These are phyloP conservation scores for Clonostachys solani DNA, from an alignment of 2,329 filamentous ascomycete genomes.

Conservation along the genomic window DNA sequence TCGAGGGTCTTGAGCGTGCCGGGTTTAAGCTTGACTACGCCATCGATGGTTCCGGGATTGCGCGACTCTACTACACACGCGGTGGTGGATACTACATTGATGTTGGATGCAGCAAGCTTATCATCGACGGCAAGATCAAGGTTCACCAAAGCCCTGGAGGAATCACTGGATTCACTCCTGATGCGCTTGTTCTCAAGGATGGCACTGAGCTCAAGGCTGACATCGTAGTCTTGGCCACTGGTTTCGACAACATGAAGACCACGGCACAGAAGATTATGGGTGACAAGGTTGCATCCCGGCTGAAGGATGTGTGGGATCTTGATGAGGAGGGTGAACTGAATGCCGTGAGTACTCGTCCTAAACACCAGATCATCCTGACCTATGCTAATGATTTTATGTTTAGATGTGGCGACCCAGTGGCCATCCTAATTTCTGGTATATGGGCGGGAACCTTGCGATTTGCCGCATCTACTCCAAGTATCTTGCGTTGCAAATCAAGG, in stretches of 20 bases:
- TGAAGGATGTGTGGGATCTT: conserved; percentile 27
- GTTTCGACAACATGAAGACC: conserved; percentile 31
- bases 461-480: conserved; percentile 26
- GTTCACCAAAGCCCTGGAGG: conserved; percentile 14
- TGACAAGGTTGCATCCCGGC: conserved; percentile 20
- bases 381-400: background rate
- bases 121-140: conserved; percentile 43
- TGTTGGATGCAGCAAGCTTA: conserved; percentile 58
- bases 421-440: conserved; percentile 30
- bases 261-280: conserved; percentile 28
- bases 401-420: conserved; percentile 31
- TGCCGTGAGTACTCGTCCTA: conserved; percentile 12
- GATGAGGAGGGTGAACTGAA: conserved; percentile 23
- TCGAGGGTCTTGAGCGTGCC: conserved; percentile 41
- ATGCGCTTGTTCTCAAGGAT: conserved; percentile 18
- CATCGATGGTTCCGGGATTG: conserved; percentile 49
- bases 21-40: conserved; percentile 60
- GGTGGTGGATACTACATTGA: conserved; percentile 70
- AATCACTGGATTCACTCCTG: conserved; percentile 20
- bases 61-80: conserved; percentile 59
- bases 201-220: conserved; percentile 30
- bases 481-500: conserved; percentile 32
- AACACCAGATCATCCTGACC: background rate
- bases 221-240: conserved; percentile 35
- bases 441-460: conserved; percentile 26